Evolutionary conservation across 2,329 filamentous ascomycete species (phyloP), one percentile per base, ranked within the genome.

Genomic region (Fusarium multiceps): DNA sequence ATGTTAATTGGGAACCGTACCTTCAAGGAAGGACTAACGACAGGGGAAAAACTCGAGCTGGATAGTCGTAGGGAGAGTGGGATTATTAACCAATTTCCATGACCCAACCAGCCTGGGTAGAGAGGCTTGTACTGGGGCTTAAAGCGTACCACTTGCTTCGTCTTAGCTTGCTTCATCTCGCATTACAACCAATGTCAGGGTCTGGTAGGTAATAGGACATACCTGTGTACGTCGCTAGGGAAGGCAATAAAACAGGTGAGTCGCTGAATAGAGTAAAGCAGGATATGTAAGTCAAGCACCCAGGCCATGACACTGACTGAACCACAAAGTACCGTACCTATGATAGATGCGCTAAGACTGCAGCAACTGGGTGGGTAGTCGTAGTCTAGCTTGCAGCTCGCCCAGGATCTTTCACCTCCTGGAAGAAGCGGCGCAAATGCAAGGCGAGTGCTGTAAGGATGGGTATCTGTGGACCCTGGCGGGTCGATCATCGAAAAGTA

Each of bases 401-500:
- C 25, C 55, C 32, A 50, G 59, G 59, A 54, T 62, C 40, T 61
- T 63, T 47, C 34, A 40, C 49, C 37, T 45, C 37, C 47, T n/a
- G 27, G 42, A 21, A 42, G 42, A 28, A 51, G 42, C 42, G 23
- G 30, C 58, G 48, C 47, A 42, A n/a, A 51, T 42, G 49, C 49
- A 27, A 42, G 49, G 49, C 49, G 49, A 51, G 34, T 51, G 23
- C n/a, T 51, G 23, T 51, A 34, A 50, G 32, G 28, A 63, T 63
- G 60, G 60, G 42, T 63, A 63, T 56, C 18, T 63, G 60, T 63
- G 61, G 59, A 50, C 27, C 45, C 16, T 27, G 28, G 59, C 30
- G 59, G 59, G 61, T 58, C 59, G 50, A 64, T 64, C 59, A 46
- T 58, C 47, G 37, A 56, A 58, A 37, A 40, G 43, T 40, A 41